Evolutionary conservation across 345 rosid genomes (phyloP), one percentile per base, ranked within the genome.

Genomic region (Murraya koenigii): DNA sequence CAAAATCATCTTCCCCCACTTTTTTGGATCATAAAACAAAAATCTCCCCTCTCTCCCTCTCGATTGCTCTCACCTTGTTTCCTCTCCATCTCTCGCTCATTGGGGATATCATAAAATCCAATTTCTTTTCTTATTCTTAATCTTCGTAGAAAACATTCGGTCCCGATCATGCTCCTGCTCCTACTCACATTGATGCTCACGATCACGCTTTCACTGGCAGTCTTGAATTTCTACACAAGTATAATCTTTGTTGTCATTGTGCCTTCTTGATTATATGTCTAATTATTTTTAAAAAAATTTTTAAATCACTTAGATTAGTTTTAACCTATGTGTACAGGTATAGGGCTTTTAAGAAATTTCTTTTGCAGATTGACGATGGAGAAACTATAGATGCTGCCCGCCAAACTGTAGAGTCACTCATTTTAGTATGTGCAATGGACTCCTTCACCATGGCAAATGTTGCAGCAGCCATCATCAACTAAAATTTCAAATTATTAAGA

Each of bases 301-400:
- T 66, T 20, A 8, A 23, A 59, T 69, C 64, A 28, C 60, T 65
- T 71, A 59, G 49, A 69, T 3, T 49, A n/a, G n/a, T 15, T 66
- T 60, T 36, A 33, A 66, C 71, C 35, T 82, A 62, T 22, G 33
- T 75, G 60, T 69, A 32, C 87, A 95, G 98, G 89, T 94, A 94
- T 74, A 90, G 98, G 82, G 98, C 94, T 82, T 96, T 94, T 80
- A 96, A 92, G 90, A 96, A 87, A 80, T 96, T 88, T 25, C 89
- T 96, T 62, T 75, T 85, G 73, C 89, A 82, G 75, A 84, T 91
- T 82, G 72, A 72, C 47, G 93, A 88, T 66, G 90, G 92, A 65
- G 91, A 87, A 82, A 76, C 75, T 72, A 80, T 78, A 66, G 92
- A 83, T 80, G 88, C 95, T 71, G 90, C 91, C 73, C 82, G 72